phyloP scores from a whole-genome alignment of 1,139 yeast species.

The Candida sp. region DNA sequence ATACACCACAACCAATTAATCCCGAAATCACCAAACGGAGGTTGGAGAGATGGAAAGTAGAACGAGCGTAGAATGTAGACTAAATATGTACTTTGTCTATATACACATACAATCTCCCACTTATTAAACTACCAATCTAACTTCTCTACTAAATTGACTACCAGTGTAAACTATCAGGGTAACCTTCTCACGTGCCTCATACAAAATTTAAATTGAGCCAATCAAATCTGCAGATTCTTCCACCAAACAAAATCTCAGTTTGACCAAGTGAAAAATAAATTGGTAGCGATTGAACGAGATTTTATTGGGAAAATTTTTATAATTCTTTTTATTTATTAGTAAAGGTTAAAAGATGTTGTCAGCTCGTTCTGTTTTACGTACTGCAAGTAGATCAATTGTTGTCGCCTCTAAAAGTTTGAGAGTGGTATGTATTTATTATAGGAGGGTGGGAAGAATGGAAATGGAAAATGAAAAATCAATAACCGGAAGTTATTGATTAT shows the following conservation, averaged over 20 bases:
- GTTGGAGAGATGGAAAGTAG: background rate
- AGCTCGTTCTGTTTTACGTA: conserved; percentile 79
- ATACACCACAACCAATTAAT: background rate
- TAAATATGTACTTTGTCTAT: too few relatives aligned
- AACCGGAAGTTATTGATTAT: too few relatives aligned
- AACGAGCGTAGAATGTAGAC: too few relatives aligned
- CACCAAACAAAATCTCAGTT: background rate
- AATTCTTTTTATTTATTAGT: background rate
- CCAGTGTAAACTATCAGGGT: background rate
- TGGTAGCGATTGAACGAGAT: background rate
- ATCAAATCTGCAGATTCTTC: background rate
- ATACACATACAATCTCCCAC: background rate
- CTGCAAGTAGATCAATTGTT: conserved; percentile 76
- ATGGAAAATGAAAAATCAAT: background rate
- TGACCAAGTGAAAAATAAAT: background rate
- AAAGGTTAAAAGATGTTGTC: conserved; percentile 53
- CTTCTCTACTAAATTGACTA: background rate
- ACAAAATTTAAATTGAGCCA: background rate
- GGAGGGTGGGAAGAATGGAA: background rate
- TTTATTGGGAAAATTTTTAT: background rate
- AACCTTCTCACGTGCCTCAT: background rate
- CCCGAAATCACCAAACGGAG: background rate
- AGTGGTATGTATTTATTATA: conserved; percentile 50
- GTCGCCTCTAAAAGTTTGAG: conserved; percentile 62
- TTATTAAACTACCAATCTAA: background rate